Evolutionary conservation across 352 stramenopile genomes (phyloP).

Genomic region (Phytophthora nicotianae): DNA sequence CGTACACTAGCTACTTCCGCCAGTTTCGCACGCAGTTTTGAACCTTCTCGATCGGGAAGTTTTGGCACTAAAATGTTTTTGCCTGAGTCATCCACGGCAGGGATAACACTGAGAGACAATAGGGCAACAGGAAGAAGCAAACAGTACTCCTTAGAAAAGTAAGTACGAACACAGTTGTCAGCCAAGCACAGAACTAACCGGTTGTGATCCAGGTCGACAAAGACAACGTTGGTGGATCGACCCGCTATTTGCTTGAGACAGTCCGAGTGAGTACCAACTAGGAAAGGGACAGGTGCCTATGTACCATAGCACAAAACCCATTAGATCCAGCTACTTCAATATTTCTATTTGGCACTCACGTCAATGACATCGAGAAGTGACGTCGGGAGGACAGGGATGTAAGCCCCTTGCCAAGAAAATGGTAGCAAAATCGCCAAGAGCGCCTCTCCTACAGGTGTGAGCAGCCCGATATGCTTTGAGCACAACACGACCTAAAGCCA

Average conservation of each 20-base stretch:
- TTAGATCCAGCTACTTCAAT: neutral
- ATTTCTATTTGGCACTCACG: conserved; percentile 43
- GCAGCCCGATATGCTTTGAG: conserved; percentile 87
- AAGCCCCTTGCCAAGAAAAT: conserved; percentile 94
- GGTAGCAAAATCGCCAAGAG: conserved; percentile 93
- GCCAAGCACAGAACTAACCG: conserved; percentile 34
- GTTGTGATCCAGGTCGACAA: conserved; percentile 95
- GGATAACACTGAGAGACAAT: conserved; percentile 67
- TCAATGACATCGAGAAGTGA: conserved; percentile 94
- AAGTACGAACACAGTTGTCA: neutral
- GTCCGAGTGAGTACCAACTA: conserved; percentile 91
- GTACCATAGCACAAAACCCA: neutral
- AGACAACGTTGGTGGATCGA: conserved; percentile 87
- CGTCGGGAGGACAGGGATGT: conserved; percentile 93
- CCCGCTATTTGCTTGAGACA: conserved; percentile 67
- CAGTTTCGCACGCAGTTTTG: conserved; percentile 69
- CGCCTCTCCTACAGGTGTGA: conserved; percentile 92
- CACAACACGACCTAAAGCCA: conserved; percentile 87
- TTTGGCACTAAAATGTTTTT: conserved; percentile 69
- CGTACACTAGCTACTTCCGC: conserved; percentile 64
- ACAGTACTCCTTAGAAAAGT: neutral
- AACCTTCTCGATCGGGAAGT: conserved; percentile 69
- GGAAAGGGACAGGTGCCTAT: conserved; percentile 93
- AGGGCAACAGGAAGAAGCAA: neutral
- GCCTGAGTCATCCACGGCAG: conserved; percentile 71